phyloP scores from a whole-genome alignment of 2,329 filamentous ascomycete species.

The Aureobasidium sp. region DNA sequence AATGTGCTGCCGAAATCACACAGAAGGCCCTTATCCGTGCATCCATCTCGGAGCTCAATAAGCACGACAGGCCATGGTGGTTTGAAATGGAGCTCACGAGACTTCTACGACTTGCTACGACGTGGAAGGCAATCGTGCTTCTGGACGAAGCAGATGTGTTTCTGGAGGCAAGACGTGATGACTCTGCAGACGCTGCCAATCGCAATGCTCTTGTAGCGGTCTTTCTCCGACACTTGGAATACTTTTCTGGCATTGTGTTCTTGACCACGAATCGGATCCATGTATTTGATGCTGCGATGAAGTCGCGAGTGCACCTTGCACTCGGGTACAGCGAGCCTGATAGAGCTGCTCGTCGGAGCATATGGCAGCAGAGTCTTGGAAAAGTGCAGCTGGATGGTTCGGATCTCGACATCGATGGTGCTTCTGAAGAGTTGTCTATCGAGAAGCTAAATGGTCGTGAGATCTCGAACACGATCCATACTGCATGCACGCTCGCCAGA shows the following conservation, averaged over 20 bases:
- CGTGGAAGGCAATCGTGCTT: constrained; percentile 29
- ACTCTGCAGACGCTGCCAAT: background rate
- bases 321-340: background rate
- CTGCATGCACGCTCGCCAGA: background rate
- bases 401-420: background rate
- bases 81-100: background rate
- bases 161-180: constrained; percentile 16
- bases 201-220: constrained; percentile 25
- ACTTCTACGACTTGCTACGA: background rate
- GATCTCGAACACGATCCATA: constrained; percentile 2
- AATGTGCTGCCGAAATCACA: constrained; percentile 16
- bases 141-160: constrained; percentile 37
- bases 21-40: constrained; percentile 11
- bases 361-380: background rate
- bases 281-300: constrained; percentile 5
- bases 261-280: constrained; percentile 32
- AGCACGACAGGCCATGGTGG: background rate
- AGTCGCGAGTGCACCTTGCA: constrained; percentile 1
- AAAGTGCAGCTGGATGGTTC: background rate
- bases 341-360: background rate
- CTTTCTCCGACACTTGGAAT: constrained; percentile 35
- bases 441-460: constrained; percentile 7
- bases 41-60: background rate
- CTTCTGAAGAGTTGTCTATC: background rate
- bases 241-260: constrained; percentile 35